Evolutionary conservation across 2,329 filamentous ascomycete genomes (phyloP), one percentile per base, ranked within the genome.

Genomic region (Madurella fahalii): DNA sequence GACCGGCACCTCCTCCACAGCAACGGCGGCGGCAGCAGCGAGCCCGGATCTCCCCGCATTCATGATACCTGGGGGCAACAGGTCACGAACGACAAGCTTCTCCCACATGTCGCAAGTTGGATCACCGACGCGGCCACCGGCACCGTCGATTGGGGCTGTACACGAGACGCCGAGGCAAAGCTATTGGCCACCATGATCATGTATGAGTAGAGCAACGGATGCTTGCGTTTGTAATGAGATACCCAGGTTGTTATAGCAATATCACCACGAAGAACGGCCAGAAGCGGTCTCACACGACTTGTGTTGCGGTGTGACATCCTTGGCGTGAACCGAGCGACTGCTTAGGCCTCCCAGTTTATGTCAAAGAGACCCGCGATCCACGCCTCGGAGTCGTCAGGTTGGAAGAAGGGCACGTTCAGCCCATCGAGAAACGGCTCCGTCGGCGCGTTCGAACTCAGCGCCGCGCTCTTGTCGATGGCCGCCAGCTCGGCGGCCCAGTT

Each of bases 301-400:
- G 25, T 7, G 25, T 25, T 25, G 25, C 25, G n/a, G n/a, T n/a
- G n/a, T n/a, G n/a, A n/a, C n/a, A n/a, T n/a, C n/a, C n/a, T n/a
- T n/a, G n/a, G n/a, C n/a, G n/a, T n/a, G n/a, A n/a, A n/a, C n/a
- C n/a, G n/a, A n/a, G n/a, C n/a, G n/a, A n/a, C n/a, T n/a, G 25
- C 25, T 7, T 25, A 25, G 7, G 25, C 25, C 25, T 25, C 60
- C 61, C 61, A 63, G 32, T 61, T 62, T 42, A 63, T 58, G 39
- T 61, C 58, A 31, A 63, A 60, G 2, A 63, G 47, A 15, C 59
- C 60, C 2, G 57, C 58, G 40, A 62, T 55, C 58, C 58, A 62
- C 4, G 51, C 25, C 20, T 62, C 60, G 30, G 56, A 50, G 11
- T 61, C 60, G 12, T 57, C 54, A 9, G 51, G 43, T 31, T 58